Evolutionary conservation across 2,329 filamentous ascomycete species (phyloP).

Genomic region (Cytospora mali): DNA sequence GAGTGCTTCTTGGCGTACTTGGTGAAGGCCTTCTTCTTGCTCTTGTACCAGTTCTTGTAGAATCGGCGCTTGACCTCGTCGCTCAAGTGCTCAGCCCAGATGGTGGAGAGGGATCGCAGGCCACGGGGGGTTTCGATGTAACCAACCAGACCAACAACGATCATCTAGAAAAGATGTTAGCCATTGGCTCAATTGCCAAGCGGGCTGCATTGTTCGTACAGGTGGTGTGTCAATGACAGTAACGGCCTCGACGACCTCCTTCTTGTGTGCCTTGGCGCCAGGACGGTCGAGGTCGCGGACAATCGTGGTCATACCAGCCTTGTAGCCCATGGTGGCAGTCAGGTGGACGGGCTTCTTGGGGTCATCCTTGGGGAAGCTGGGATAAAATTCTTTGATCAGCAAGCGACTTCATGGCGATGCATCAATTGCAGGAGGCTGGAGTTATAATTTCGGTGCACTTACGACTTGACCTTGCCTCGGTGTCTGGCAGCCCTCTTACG

Average conservation of each 20-base stretch:
- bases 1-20: constrained; percentile 99
- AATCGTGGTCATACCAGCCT: constrained; percentile 99
- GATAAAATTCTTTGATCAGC: constrained; percentile 6
- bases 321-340: constrained; percentile 98
- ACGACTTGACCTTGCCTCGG: constrained; percentile 98
- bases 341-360: constrained; percentile 99
- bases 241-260: constrained; percentile 90
- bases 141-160: constrained; percentile 98
- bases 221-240: constrained; percentile 90
- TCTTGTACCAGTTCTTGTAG: constrained; percentile 99
- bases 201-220: constrained; percentile 86
- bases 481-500: constrained; percentile 93
- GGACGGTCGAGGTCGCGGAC: constrained; percentile 99
- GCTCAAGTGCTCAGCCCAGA: constrained; percentile 99
- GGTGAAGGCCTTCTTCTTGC: constrained; percentile 99
- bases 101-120: constrained; percentile 98
- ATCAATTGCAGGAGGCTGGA: constrained; percentile 6
- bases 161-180: constrained; percentile 82
- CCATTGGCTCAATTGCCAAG: constrained; percentile 73
- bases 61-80: constrained; percentile 99
- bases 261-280: constrained; percentile 99
- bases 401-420: neutral
- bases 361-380: constrained; percentile 99
- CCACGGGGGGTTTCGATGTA: constrained; percentile 99
- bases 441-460: constrained; percentile 47